Conservation (phyloP, 73 alveolate genomes). For the Stentor coeruleus region DNA sequence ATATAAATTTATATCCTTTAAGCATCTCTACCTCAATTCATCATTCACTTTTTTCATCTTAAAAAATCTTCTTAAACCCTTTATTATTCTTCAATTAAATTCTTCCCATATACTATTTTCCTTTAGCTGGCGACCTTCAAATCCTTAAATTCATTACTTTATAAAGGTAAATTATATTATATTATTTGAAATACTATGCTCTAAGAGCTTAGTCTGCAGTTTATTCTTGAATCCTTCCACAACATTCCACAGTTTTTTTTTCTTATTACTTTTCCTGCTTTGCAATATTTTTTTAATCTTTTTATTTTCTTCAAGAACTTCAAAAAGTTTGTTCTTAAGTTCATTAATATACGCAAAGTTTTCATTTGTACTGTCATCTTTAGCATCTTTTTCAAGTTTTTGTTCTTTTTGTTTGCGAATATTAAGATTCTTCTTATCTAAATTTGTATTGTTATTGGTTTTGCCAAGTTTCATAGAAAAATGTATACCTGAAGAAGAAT, state of each 20-base stretch:
- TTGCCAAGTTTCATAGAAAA: not conserved
- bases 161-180: too few species aligned
- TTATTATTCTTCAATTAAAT: too few species aligned
- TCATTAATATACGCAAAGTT: not conserved
- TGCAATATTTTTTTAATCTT: not conserved
- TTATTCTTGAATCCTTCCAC: slow-evolving; percentile 2
- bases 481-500: not conserved
- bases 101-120: too few species aligned
- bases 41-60: too few species aligned
- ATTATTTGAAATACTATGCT: too few species aligned
- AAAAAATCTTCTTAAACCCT: too few species aligned
- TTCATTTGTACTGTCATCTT: not conserved
- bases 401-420: not conserved
- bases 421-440: too few species aligned
- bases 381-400: not conserved
- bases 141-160: too few species aligned
- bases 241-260: not conserved
- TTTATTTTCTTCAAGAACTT: not conserved
- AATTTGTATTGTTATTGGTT: too few species aligned
- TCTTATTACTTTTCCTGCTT: not conserved
- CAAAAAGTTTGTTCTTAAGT: not conserved
- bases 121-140: too few species aligned
- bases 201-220: not conserved
- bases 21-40: too few species aligned
- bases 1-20: too few species aligned